These are phyloP conservation scores for Triticum aestivum DNA, from an alignment of 176 grass and related monocot genomes.

Conservation along the genomic window DNA sequence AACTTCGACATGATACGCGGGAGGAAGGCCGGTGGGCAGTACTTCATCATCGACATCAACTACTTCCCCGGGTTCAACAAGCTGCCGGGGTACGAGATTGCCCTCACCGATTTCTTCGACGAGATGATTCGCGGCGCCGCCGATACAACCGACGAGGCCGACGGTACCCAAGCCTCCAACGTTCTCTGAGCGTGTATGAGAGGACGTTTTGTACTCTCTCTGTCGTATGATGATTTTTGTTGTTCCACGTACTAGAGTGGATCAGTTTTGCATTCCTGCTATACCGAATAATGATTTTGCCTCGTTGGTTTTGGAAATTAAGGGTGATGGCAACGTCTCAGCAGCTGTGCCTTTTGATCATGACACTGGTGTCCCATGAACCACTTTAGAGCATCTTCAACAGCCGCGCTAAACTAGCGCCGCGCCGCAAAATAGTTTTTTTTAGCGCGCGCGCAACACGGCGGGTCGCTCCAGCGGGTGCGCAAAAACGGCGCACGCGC, in stretches of 20 bases:
- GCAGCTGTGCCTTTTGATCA: background rate
- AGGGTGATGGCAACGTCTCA: background rate
- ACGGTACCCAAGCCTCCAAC: background rate
- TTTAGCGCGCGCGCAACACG: too few species aligned
- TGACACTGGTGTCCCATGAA: background rate
- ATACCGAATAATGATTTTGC: background rate
- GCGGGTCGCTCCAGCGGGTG: too few species aligned
- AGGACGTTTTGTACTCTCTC: background rate
- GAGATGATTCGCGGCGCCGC: slow-evolving; percentile 12
- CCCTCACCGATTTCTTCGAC: slow-evolving; percentile 59
- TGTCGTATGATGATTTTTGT: background rate
- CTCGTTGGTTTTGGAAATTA: background rate
- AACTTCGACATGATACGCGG: slow-evolving; percentile 73
- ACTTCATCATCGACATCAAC: slow-evolving; percentile 80
- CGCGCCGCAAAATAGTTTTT: too few species aligned
- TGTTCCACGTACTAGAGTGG: background rate
- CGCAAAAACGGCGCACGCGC: too few species aligned
- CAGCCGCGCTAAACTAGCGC: too few species aligned
- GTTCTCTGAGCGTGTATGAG: background rate
- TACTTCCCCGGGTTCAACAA: slow-evolving; percentile 78
- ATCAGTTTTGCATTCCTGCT: background rate
- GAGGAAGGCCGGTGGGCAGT: slow-evolving; percentile 33
- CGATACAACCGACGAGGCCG: too few species aligned
- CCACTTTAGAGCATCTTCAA: too few species aligned
- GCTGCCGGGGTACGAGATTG: slow-evolving; percentile 56